phyloP scores from a whole-genome alignment of 768 basidiomycete species.

The Lactifluus echinatus region DNA sequence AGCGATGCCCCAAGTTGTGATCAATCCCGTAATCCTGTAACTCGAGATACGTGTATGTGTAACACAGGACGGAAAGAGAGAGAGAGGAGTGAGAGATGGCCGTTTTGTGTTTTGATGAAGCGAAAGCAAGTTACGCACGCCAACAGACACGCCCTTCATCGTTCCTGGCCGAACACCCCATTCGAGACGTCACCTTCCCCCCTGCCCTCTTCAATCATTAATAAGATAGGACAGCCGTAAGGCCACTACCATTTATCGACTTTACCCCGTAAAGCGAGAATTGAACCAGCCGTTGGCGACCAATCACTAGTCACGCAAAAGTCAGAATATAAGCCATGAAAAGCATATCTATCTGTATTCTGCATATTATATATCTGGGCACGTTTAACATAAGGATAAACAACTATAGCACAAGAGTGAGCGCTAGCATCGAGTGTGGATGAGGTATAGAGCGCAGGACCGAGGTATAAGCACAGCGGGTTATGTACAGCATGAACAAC shows the following conservation, averaged over 20 bases:
- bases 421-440: background rate
- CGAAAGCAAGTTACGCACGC: no score
- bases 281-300: background rate
- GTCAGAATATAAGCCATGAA: background rate
- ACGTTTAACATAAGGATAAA: constrained; percentile 15
- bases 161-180: background rate
- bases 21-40: no score
- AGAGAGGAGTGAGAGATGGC: no score
- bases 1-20: no score
- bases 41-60: no score
- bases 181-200: background rate
- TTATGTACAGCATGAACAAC: constrained; percentile 17
- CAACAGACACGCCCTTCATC: no score
- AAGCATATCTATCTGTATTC: constrained; percentile 11
- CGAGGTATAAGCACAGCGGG: constrained; percentile 15
- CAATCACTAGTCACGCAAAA: background rate
- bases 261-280: background rate
- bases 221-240: background rate
- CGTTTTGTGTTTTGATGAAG: no score
- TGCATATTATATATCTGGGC: constrained; percentile 12
- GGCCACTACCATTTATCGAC: background rate
- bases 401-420: constrained; percentile 15
- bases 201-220: background rate
- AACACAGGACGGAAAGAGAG: no score
- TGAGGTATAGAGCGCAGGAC: constrained; percentile 11